Conservation (phyloP, 176 grass and related monocot genomes). For the Avena eriantha region DNA sequence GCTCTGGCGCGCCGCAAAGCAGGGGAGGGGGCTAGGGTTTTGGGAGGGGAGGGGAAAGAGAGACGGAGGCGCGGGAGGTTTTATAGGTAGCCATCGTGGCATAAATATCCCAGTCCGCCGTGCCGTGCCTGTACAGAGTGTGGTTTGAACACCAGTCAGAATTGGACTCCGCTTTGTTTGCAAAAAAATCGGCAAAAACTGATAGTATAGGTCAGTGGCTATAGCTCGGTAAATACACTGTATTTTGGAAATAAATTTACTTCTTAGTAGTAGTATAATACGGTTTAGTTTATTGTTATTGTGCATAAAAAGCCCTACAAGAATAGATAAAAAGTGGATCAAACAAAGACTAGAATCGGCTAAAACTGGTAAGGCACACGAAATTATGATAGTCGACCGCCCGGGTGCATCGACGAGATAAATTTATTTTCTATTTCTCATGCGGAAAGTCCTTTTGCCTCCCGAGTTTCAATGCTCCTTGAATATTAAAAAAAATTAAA, state of each 20-base stretch:
- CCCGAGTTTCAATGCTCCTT: too few species aligned
- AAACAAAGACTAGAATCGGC: too few species aligned
- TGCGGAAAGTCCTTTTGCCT: too few species aligned
- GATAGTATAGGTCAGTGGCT: background rate
- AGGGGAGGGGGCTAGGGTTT: constrained; percentile 58
- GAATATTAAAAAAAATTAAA: too few species aligned
- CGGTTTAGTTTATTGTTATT: too few species aligned
- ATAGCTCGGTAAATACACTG: background rate
- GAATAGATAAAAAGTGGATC: too few species aligned
- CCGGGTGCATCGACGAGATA: too few species aligned
- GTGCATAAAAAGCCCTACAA: too few species aligned
- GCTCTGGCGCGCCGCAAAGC: constrained; percentile 55
- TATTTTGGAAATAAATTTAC: background rate
- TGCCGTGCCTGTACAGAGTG: background rate
- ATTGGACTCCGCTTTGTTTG: background rate
- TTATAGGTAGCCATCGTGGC: constrained; percentile 39
- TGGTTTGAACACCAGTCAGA: background rate
- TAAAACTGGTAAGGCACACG: too few species aligned
- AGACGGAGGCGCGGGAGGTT: background rate
- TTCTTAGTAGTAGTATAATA: background rate
- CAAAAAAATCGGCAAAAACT: background rate
- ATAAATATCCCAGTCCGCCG: constrained; percentile 27
- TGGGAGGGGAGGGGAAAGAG: constrained; percentile 14
- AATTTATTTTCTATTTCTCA: too few species aligned
- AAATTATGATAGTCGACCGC: too few species aligned